A percentile compares a stretch with the other conserved stretches of the same genome.
Evolutionary conservation across 495 filamentous ascomycete species (phyloP).

Genomic region (Penicillium odoratum): DNA sequence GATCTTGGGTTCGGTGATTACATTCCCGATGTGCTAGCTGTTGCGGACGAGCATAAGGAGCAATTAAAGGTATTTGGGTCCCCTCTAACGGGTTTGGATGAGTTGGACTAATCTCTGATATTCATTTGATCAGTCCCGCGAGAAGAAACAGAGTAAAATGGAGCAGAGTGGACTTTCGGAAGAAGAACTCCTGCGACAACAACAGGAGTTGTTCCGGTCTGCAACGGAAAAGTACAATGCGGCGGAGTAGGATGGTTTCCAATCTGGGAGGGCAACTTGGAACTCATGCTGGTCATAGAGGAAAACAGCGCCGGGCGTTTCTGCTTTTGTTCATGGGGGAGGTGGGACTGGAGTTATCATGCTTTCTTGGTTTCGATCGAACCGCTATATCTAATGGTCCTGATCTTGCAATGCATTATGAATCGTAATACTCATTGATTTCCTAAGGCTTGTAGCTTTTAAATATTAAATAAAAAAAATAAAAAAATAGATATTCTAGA

Average conservation of each 20-base stretch:
- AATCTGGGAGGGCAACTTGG: background rate
- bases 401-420: background rate
- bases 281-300: conserved; percentile 45
- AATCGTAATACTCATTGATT: background rate
- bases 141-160: conserved; percentile 96
- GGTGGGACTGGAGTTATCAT: conserved; percentile 9
- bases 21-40: conserved; percentile 78
- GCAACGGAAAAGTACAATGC: conserved; percentile 75
- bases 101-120: background rate
- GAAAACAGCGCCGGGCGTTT: conserved; percentile 28
- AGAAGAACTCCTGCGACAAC: conserved; percentile 83
- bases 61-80: conserved; percentile 71
- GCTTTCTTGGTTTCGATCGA: background rate
- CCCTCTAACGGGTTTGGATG: background rate
- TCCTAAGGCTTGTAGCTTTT: too few species aligned
- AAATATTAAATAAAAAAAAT: too few species aligned
- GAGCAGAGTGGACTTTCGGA: conserved; percentile 87
- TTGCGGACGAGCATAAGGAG: conserved; percentile 89
- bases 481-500: too few species aligned
- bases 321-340: conserved; percentile 5
- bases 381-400: background rate
- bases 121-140: conserved; percentile 64
- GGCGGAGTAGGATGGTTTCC: conserved; percentile 35
- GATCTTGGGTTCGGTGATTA: conserved; percentile 92
- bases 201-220: conserved; percentile 85